Conservation (phyloP, 2,329 filamentous ascomycete genomes). For the Talaromyces verruculosus region DNA sequence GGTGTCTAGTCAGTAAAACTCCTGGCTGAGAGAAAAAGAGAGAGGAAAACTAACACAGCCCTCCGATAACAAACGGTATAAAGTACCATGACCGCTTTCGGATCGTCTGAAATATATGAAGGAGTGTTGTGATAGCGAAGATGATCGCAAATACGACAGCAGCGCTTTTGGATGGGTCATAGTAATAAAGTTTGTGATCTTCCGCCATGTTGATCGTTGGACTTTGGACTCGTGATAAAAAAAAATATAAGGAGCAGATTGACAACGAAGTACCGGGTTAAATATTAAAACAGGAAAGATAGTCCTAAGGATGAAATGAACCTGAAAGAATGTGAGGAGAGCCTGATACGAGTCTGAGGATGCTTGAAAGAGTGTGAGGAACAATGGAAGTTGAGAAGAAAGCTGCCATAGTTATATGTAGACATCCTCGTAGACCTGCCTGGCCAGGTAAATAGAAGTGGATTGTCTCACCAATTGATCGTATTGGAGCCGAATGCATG, state of each 20-base stretch:
- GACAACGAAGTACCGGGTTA: neutral
- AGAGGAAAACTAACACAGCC: constrained; percentile 35
- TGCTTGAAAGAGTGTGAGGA: neutral
- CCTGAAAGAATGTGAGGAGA: neutral
- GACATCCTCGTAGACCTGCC: neutral
- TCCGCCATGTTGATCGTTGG: constrained; percentile 22
- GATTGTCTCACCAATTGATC: neutral
- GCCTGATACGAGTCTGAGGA: neutral
- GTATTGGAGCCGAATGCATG: neutral
- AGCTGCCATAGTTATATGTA: constrained; percentile 10
- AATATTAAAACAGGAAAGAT: neutral
- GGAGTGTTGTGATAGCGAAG: constrained; percentile 44
- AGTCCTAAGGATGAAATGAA: neutral
- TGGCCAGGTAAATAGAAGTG: neutral
- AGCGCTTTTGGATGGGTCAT: constrained; percentile 48
- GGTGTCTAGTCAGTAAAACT: neutral
- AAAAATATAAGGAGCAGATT: neutral
- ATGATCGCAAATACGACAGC: constrained; percentile 50
- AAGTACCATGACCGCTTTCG: constrained; percentile 53
- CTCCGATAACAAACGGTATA: constrained; percentile 39
- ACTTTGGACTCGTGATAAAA: neutral
- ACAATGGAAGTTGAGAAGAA: neutral
- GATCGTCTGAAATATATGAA: constrained; percentile 46
- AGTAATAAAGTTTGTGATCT: constrained; percentile 34
- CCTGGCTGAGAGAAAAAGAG: neutral